Evolutionary conservation across 2,329 filamentous ascomycete genomes (phyloP).

Genomic region (Colletotrichum truncatum): DNA sequence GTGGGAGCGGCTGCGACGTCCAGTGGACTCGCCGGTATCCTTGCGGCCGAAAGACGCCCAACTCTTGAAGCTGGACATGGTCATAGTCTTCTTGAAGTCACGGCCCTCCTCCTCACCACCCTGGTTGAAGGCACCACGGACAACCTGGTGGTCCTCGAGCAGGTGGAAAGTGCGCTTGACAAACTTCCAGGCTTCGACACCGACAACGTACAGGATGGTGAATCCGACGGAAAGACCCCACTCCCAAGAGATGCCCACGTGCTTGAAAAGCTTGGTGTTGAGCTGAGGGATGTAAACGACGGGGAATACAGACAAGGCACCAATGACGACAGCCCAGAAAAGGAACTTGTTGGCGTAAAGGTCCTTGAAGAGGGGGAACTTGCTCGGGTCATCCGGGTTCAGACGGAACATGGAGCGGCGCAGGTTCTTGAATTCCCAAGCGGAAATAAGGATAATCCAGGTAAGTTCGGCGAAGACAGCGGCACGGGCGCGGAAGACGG

Average conservation of each 20-base stretch:
- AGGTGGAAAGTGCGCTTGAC: slow-evolving; percentile 66
- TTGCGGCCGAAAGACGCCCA: slow-evolving; percentile 54
- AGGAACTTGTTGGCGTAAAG: slow-evolving; percentile 76
- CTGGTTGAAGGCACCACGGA: slow-evolving; percentile 61
- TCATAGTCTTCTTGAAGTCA: slow-evolving; percentile 57
- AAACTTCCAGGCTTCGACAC: slow-evolving; percentile 78
- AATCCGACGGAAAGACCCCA: slow-evolving; percentile 75
- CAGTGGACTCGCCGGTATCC: slow-evolving; percentile 48
- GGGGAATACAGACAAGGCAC: slow-evolving; percentile 70
- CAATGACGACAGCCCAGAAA: slow-evolving; percentile 72
- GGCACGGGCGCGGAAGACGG: slow-evolving; percentile 75
- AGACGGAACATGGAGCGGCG: slow-evolving; percentile 77
- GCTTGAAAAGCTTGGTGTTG: slow-evolving; percentile 77
- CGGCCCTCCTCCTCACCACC: slow-evolving; percentile 54
- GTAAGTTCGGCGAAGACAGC: slow-evolving; percentile 79
- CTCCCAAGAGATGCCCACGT: slow-evolving; percentile 77
- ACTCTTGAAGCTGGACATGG: slow-evolving; percentile 60
- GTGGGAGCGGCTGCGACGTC: slow-evolving; percentile 24
- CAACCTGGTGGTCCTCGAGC: slow-evolving; percentile 61
- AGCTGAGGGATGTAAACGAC: slow-evolving; percentile 78
- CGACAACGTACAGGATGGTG: slow-evolving; percentile 70
- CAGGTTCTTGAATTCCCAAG: slow-evolving; percentile 82
- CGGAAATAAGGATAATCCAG: slow-evolving; percentile 77
- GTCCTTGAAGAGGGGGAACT: slow-evolving; percentile 67
- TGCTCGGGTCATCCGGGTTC: slow-evolving; percentile 59